A percentile compares a stretch with the other conserved stretches of the same genome.
These are phyloP conservation scores for Serendipita vermifera DNA, from an alignment of 768 basidiomycete species.

Conservation along the genomic window DNA sequence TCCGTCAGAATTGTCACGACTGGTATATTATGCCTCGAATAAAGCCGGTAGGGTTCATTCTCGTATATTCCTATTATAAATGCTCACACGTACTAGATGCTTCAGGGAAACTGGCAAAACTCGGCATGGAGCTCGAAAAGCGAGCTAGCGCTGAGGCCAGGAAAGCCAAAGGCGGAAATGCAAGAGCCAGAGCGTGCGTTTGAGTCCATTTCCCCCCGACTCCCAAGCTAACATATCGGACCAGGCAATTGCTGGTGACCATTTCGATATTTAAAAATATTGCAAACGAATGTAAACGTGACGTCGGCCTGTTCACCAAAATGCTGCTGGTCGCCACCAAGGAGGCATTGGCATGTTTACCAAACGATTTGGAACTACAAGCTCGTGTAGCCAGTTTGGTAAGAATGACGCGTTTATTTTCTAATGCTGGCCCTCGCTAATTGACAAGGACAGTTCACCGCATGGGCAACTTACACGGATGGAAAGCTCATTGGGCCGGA, in stretches of 20 bases:
- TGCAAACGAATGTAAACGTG: conserved; percentile 75
- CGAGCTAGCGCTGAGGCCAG: conserved; percentile 47
- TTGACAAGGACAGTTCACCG: conserved; percentile 49
- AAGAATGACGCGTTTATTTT: conserved; percentile 28
- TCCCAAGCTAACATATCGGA: background rate
- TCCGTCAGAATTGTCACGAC: conserved; percentile 68
- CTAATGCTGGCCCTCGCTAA: background rate
- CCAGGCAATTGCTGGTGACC: conserved; percentile 66
- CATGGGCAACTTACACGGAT: conserved; percentile 87
- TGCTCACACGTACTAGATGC: background rate
- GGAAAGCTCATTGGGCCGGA: conserved; percentile 74
- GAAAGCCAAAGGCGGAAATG: conserved; percentile 63
- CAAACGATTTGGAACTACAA: conserved; percentile 54
- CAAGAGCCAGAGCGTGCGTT: conserved; percentile 66
- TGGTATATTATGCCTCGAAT: conserved; percentile 82
- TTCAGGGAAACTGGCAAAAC: conserved; percentile 66
- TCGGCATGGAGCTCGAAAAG: conserved; percentile 67
- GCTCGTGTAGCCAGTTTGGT: conserved; percentile 73
- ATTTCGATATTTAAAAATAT: conserved; percentile 70
- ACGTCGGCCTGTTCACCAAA: conserved; percentile 61
- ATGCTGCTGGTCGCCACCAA: conserved; percentile 54
- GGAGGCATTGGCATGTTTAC: conserved; percentile 22
- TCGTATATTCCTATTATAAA: background rate
- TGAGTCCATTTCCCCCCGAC: conserved; percentile 3
- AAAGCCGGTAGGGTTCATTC: conserved; percentile 20